Base-by-base conservation (phyloP, 352 stramenopile species). In the Globisporangium megalacanthum region DNA sequence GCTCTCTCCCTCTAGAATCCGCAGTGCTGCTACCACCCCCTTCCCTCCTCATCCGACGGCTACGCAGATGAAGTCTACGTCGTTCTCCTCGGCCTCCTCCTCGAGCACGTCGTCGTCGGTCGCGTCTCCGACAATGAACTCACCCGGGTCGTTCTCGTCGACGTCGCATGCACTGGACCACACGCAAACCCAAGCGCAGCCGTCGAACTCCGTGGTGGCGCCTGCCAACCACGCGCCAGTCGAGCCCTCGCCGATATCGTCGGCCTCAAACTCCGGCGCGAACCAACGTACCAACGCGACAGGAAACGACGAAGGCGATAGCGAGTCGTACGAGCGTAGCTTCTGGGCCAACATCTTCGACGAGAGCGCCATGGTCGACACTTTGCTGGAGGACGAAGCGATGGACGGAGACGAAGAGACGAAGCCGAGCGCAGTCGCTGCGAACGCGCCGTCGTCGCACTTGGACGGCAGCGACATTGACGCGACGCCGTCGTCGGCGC, bases 341-440 rank as follows among this genome's bases (percentile, higher is more conserved):
- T 61, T 70, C 37, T 79, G 70, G 70, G 69, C 68, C 4, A 58
- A 63, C 11, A 66, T 79, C 39, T 69, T 79, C 25, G 70, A 72
- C 42, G 70, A 76, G 51, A 60, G 53, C 37, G 49, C 29, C 51
- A 56, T 62, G 54, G 56, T 70, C 46, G 58, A 72, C 2, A 58
- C 51, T 5, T 46, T 73, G 17, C 66, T 74, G 17, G 64, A 58
- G 33, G 71, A 77, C 49, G 61, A 71, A 36, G 60, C 54, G 6
- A 73, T 73, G 55, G 56, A 63, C n/a, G 65, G 61, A 11, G 53
- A 48, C 20, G 54, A 64, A 13, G 36, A 64, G 25, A 36, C 45
- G 29, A 66, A 59, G 54, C 61, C 17, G 14, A 41, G 25, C 10
- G 25, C 25, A 29, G 25, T 29, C 4, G 25, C 25, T 29, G 17